Evolutionary conservation across 164 flowering plant genomes (phyloP).

Genomic region (Magnolia sinica): DNA sequence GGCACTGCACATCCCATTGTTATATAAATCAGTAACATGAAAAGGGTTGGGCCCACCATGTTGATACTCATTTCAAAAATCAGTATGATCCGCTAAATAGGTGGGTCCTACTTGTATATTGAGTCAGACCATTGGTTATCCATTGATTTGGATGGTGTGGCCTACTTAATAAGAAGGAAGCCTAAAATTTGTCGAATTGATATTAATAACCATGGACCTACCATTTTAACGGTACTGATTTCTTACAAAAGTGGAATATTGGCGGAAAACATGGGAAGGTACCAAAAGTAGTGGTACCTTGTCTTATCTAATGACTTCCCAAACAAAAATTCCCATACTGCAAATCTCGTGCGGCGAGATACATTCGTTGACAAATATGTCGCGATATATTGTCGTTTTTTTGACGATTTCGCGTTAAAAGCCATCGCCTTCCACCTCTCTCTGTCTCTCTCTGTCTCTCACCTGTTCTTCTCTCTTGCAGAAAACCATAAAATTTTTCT

Average conservation of each 20-base stretch:
- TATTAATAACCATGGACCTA: neutral
- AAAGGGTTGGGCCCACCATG: too few relatives aligned
- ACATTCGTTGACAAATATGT: neutral
- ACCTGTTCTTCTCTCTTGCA: neutral
- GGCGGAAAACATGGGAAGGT: neutral
- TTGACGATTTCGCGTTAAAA: neutral
- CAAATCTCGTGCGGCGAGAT: neutral
- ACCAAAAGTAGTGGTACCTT: neutral
- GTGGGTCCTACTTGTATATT: too few relatives aligned
- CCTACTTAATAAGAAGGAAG: too few relatives aligned
- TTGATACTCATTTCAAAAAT: too few relatives aligned
- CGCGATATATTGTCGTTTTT: neutral
- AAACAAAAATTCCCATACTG: too few relatives aligned
- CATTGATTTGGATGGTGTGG: too few relatives aligned
- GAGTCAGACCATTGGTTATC: too few relatives aligned
- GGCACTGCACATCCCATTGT: too few relatives aligned
- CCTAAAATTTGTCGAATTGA: too few relatives aligned
- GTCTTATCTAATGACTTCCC: too few relatives aligned
- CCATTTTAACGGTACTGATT: neutral
- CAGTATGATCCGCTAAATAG: too few relatives aligned
- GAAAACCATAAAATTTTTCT: neutral
- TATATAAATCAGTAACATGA: too few relatives aligned
- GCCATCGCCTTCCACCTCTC: neutral
- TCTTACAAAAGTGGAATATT: neutral
- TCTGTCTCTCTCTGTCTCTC: neutral